A percentile compares a stretch with the other conserved stretches of the same genome.
Evolutionary conservation across 768 basidiomycete species (phyloP).

Genomic region (Collybiopsis confluens): DNA sequence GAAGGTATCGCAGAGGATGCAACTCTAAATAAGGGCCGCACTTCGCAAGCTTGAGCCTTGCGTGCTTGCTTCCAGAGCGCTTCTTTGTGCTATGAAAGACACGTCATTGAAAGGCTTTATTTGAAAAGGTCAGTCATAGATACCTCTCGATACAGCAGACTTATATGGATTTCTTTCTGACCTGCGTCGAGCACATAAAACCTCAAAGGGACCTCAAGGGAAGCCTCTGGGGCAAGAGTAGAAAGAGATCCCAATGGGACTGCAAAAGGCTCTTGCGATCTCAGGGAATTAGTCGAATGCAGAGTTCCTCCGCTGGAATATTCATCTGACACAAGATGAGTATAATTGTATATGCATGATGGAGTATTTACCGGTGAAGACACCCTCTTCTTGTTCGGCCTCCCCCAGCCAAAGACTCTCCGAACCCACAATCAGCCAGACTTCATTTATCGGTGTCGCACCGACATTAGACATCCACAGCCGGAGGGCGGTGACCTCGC

Average conservation of each 20-base stretch:
- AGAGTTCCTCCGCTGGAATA: conserved; percentile 32
- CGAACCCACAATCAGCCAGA: conserved; percentile 64
- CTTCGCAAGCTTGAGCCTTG: conserved; percentile 51
- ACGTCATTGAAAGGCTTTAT: conserved; percentile 11
- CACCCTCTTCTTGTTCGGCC: conserved; percentile 17
- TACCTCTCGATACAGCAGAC: conserved; percentile 70
- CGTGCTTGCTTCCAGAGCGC: conserved; percentile 55
- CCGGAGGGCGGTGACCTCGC: conserved; percentile 55
- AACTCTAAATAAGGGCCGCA: conserved; percentile 54
- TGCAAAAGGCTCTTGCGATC: conserved; percentile 37
- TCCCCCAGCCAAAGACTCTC: conserved; percentile 54
- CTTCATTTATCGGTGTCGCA: conserved; percentile 49
- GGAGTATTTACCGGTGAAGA: conserved; percentile 5
- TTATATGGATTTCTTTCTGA: conserved; percentile 47
- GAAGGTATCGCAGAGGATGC: conserved; percentile 49
- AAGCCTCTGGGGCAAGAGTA: conserved; percentile 43
- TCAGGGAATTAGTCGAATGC: conserved; percentile 49
- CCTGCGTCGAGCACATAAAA: conserved; percentile 49
- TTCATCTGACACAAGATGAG: conserved; percentile 6
- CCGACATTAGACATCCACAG: conserved; percentile 71
- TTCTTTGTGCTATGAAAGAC: conserved; percentile 36
- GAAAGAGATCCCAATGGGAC: conserved; percentile 34
- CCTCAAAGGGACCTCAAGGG: conserved; percentile 45
- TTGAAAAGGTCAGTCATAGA: conserved; percentile 7
- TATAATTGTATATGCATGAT: background rate